A percentile compares a stretch with the other conserved stretches of the same genome.
Conservation (phyloP, 202 grass and related monocot species). For the Schoenoplectus triqueter region DNA sequence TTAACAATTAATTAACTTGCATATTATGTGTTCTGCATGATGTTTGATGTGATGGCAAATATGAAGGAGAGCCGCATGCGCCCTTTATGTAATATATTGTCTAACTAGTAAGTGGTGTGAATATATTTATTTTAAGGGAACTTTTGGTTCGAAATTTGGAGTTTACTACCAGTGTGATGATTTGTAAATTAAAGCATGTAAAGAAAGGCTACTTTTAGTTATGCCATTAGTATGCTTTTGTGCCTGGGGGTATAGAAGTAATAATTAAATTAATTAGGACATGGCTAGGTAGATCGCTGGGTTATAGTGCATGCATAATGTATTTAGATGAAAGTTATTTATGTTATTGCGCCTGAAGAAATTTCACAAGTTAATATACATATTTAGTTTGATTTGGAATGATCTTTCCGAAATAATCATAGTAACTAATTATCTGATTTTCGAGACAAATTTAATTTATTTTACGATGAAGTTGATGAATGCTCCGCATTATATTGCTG, state of each 20-base stretch:
- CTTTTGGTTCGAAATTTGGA: constrained; percentile 13
- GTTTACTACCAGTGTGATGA: neutral
- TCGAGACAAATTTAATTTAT: neutral
- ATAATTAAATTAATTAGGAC: too few relatives aligned
- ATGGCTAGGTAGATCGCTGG: too few relatives aligned
- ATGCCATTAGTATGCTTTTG: constrained; percentile 4
- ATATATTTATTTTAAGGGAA: neutral
- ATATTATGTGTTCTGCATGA: neutral
- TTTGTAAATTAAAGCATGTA: constrained; percentile 4
- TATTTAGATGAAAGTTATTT: too few relatives aligned
- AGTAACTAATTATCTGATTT: neutral
- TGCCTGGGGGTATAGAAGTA: too few relatives aligned
- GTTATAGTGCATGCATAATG: too few relatives aligned
- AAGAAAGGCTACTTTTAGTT: neutral
- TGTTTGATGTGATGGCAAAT: constrained; percentile 18
- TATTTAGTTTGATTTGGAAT: neutral
- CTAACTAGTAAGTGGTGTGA: constrained; percentile 23
- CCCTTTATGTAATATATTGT: constrained; percentile 21
- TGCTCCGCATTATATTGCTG: neutral
- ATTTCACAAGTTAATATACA: too few relatives aligned
- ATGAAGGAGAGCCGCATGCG: neutral
- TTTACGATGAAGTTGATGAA: neutral
- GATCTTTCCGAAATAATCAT: neutral
- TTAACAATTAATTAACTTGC: constrained; percentile 28
- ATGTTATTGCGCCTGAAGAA: too few relatives aligned